Evolutionary conservation across 768 basidiomycete genomes (phyloP).

Genomic region (Trametes cubensis): DNA sequence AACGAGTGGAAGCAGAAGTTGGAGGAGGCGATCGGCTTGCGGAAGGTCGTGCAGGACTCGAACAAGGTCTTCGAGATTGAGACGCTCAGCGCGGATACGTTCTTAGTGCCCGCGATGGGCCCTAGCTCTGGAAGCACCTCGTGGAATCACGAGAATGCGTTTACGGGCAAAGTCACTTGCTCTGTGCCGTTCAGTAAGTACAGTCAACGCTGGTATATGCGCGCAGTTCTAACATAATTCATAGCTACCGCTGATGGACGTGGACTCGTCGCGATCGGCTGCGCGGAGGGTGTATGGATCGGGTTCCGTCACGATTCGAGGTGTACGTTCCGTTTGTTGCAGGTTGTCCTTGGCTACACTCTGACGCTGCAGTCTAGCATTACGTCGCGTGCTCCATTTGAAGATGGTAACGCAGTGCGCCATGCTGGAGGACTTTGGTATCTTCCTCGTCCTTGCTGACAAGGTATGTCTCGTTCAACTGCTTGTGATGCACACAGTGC

Average conservation of each 20-base stretch:
- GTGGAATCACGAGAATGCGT: slow-evolving; percentile 70
- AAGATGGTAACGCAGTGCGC: slow-evolving; percentile 95
- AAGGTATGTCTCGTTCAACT: slow-evolving; percentile 53
- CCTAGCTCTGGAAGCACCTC: slow-evolving; percentile 48
- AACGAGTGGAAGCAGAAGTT: slow-evolving; percentile 89
- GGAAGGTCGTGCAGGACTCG: slow-evolving; percentile 87
- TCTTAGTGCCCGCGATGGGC: slow-evolving; percentile 71
- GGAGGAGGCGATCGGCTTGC: slow-evolving; percentile 82
- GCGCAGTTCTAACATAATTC: too few species aligned
- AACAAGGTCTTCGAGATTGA: slow-evolving; percentile 95
- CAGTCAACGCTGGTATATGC: neutral
- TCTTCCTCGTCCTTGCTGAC: slow-evolving; percentile 93
- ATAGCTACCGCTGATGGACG: slow-evolving; percentile 83
- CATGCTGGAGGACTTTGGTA: slow-evolving; percentile 94
- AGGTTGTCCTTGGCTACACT: neutral
- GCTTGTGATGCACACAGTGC: neutral
- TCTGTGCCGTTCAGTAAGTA: slow-evolving; percentile 88
- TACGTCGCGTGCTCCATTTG: slow-evolving; percentile 91
- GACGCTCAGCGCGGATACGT: slow-evolving; percentile 86
- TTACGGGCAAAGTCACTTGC: slow-evolving; percentile 87
- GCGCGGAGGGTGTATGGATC: slow-evolving; percentile 95
- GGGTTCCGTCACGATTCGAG: slow-evolving; percentile 87
- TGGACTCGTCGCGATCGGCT: slow-evolving; percentile 89
- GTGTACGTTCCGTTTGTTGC: slow-evolving; percentile 51
- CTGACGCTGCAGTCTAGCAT: slow-evolving; percentile 49